phyloP scores from a whole-genome alignment of 371 early-diverging fungal genomes.

The Gilbertella persicaria region DNA sequence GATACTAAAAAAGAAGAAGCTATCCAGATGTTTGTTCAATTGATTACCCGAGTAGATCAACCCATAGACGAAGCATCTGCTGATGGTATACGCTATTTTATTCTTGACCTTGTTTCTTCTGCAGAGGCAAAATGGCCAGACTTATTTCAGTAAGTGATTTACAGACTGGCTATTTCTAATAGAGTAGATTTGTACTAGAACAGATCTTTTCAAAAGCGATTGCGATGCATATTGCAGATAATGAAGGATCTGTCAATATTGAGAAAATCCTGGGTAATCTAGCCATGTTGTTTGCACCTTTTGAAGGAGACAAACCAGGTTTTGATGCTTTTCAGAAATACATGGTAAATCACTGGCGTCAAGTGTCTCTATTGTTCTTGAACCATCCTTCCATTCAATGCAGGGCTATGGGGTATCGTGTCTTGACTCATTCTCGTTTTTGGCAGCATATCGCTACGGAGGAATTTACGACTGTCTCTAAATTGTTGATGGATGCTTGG shows the following conservation, averaged over 20 bases:
- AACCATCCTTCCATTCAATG: constrained; percentile 50
- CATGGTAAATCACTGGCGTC: constrained; percentile 37
- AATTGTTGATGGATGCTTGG: constrained; percentile 41
- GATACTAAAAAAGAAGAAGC: constrained; percentile 19
- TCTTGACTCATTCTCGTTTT: constrained; percentile 33
- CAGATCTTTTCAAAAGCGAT: constrained; percentile 44
- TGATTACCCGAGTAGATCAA: constrained; percentile 32
- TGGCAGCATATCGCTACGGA: constrained; percentile 24
- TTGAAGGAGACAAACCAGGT: constrained; percentile 12
- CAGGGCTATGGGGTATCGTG: constrained; percentile 40
- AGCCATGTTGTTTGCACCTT: constrained; percentile 36
- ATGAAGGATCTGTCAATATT: constrained; percentile 36
- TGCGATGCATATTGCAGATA: constrained; percentile 43
- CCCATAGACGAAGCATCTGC: constrained; percentile 5
- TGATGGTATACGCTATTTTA: constrained; percentile 28
- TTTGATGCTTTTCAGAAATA: constrained; percentile 38
- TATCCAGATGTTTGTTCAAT: constrained; percentile 30
- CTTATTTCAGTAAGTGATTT: constrained; percentile 32
- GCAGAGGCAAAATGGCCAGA: constrained; percentile 44
- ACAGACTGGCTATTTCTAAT: background rate
- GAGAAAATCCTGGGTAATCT: constrained; percentile 42
- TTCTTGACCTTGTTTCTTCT: constrained; percentile 32
- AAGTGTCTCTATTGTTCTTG: constrained; percentile 41
- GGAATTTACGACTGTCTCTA: constrained; percentile 16
- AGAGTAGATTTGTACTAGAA: constrained; percentile 29